A percentile compares a stretch with the other conserved stretches of the same genome.
phyloP scores from a whole-genome alignment of 768 basidiomycete genomes.

The Xanthoconium purpureum region DNA sequence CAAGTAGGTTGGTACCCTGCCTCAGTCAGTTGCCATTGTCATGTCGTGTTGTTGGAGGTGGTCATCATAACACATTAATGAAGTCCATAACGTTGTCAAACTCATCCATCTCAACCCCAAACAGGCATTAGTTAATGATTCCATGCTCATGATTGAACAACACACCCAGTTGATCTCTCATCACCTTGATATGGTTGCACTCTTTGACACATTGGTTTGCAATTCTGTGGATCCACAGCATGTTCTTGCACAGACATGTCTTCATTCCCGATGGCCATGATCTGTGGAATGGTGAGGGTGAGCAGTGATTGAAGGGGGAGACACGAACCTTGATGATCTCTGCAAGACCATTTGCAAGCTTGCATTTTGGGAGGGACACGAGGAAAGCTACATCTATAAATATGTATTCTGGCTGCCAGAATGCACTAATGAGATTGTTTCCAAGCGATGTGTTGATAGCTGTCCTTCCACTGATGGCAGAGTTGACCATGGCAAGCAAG shows the following conservation, averaged over 20 bases:
- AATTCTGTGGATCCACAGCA: constrained; percentile 88
- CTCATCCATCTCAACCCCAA: constrained; percentile 89
- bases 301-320: not conserved
- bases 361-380: constrained; percentile 85
- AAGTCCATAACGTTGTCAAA: constrained; percentile 88
- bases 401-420: constrained; percentile 97
- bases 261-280: constrained; percentile 98
- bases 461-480: constrained; percentile 95
- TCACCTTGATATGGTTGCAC: constrained; percentile 93
- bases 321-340: constrained; percentile 88
- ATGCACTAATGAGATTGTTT: constrained; percentile 97
- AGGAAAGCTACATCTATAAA: constrained; percentile 98
- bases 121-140: constrained; percentile 28
- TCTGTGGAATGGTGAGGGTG: constrained; percentile 45
- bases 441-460: constrained; percentile 99
- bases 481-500: constrained; percentile 97
- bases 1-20: too few species aligned
- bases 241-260: constrained; percentile 70
- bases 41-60: too few species aligned
- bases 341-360: constrained; percentile 99
- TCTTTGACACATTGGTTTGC: constrained; percentile 99
- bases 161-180: constrained; percentile 92
- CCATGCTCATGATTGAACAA: not conserved
- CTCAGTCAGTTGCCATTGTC: too few species aligned
- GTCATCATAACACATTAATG: constrained; percentile 98